phyloP scores from a whole-genome alignment of 345 rosid species.

The Hypericum perforatum region DNA sequence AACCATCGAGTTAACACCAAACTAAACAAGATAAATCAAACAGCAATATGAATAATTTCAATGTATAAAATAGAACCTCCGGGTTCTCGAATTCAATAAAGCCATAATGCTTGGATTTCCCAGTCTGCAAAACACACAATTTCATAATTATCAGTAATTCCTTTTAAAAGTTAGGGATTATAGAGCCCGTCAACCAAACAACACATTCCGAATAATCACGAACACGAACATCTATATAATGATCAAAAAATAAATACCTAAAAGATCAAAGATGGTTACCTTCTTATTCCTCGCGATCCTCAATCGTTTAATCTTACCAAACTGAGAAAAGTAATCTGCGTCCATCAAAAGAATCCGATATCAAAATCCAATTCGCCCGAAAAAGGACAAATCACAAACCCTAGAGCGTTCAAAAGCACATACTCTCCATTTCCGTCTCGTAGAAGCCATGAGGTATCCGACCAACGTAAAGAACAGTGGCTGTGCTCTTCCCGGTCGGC shows the following conservation, averaged over 20 bases:
- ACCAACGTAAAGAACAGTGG: constrained; percentile 72
- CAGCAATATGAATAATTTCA: neutral
- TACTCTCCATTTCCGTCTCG: constrained; percentile 84
- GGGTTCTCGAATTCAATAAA: constrained; percentile 74
- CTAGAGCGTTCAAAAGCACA: neutral
- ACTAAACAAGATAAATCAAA: constrained; percentile 1
- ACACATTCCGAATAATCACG: too few species aligned
- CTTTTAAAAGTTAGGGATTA: too few species aligned
- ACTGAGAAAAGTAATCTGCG: constrained; percentile 69
- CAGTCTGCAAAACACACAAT: constrained; percentile 47
- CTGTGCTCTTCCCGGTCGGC: constrained; percentile 26
- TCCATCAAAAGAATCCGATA: neutral
- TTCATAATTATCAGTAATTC: too few species aligned
- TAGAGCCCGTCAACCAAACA: too few species aligned
- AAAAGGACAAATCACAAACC: neutral
- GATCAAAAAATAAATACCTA: neutral
- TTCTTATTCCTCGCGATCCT: constrained; percentile 78
- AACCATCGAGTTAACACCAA: constrained; percentile 11
- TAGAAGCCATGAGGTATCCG: constrained; percentile 92
- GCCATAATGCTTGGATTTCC: constrained; percentile 88
- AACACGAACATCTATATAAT: neutral
- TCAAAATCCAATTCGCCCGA: neutral
- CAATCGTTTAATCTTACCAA: constrained; percentile 72
- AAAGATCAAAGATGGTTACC: constrained; percentile 26
- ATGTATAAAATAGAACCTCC: constrained; percentile 37